Conservation (phyloP, 2,329 filamentous ascomycete species). For the Paracorniculantispora psalliotae region DNA sequence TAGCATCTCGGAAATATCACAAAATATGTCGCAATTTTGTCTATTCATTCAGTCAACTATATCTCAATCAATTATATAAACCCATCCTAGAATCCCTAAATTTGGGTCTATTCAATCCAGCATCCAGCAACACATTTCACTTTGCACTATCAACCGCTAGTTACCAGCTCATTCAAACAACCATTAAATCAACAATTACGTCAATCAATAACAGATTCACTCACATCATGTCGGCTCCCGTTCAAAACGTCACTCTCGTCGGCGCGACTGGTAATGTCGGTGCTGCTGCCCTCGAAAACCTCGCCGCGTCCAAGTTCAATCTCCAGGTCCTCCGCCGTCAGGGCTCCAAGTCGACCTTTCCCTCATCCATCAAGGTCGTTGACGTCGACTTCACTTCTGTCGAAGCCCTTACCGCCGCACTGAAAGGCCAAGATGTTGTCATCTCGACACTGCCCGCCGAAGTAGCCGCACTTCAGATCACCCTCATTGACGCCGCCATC, state of each 20-base stretch:
- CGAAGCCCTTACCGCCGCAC: slow-evolving; percentile 38
- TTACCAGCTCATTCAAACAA: neutral
- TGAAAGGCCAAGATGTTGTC: slow-evolving; percentile 48
- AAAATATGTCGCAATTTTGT: neutral
- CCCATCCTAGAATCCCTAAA: neutral
- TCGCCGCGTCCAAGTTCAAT: slow-evolving; percentile 20
- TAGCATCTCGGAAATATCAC: neutral
- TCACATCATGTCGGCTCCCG: slow-evolving; percentile 9
- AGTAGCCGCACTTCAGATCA: slow-evolving; percentile 36
- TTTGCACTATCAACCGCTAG: neutral
- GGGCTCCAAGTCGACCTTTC: slow-evolving; percentile 32
- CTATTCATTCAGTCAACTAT: neutral
- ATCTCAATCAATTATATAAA: neutral
- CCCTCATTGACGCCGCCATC: slow-evolving; percentile 47
- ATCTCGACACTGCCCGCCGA: slow-evolving; percentile 39
- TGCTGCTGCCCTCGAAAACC: neutral
- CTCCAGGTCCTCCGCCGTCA: slow-evolving; percentile 46
- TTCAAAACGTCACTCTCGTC: slow-evolving; percentile 23
- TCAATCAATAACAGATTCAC: neutral
- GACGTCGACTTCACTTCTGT: slow-evolving; percentile 43
- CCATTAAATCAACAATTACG: neutral
- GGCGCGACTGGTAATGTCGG: slow-evolving; percentile 17
- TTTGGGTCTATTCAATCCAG: neutral
- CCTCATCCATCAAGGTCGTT: slow-evolving; percentile 36
- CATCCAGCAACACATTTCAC: neutral